phyloP scores from a whole-genome alignment of 345 rosid species.

The Ceriops decandra region DNA sequence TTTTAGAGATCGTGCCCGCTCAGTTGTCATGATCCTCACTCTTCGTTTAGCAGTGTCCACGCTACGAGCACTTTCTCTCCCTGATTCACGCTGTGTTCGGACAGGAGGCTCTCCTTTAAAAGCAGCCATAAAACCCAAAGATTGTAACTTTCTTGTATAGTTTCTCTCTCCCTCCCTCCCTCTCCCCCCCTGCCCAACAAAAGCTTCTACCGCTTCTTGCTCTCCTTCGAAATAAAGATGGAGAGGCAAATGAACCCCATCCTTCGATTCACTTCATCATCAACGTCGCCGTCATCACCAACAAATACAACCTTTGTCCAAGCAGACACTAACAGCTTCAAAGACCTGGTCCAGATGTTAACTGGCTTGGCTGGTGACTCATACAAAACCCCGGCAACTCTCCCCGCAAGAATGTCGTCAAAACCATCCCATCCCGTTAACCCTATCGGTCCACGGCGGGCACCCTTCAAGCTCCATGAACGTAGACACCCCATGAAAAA shows the following conservation, averaged over 20 bases:
- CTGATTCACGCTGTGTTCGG: too few relatives aligned
- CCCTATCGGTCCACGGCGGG: conserved; percentile 32
- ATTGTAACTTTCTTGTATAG: too few relatives aligned
- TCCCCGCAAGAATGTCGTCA: conserved; percentile 17
- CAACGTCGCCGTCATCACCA: conserved; percentile 20
- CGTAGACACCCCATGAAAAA: conserved; percentile 40
- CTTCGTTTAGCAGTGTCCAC: too few relatives aligned
- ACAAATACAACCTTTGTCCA: conserved; percentile 39
- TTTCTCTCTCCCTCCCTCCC: background rate
- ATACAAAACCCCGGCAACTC: conserved; percentile 19
- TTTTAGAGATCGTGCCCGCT: too few relatives aligned
- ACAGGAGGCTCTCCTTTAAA: too few relatives aligned
- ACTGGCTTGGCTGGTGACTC: conserved; percentile 36
- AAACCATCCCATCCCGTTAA: conserved; percentile 22
- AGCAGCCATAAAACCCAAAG: too few relatives aligned
- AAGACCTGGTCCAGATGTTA: conserved; percentile 46
- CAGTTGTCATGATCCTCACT: too few relatives aligned
- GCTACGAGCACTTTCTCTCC: too few relatives aligned
- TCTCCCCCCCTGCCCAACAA: background rate
- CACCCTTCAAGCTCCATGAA: conserved; percentile 49
- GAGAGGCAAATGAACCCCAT: conserved; percentile 17
- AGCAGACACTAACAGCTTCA: conserved; percentile 41
- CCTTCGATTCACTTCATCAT: background rate
- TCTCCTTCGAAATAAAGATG: conserved; percentile 1
- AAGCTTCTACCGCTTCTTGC: background rate